Base-by-base conservation (phyloP, 2,329 filamentous ascomycete species). In the Microsporum audouinii region DNA sequence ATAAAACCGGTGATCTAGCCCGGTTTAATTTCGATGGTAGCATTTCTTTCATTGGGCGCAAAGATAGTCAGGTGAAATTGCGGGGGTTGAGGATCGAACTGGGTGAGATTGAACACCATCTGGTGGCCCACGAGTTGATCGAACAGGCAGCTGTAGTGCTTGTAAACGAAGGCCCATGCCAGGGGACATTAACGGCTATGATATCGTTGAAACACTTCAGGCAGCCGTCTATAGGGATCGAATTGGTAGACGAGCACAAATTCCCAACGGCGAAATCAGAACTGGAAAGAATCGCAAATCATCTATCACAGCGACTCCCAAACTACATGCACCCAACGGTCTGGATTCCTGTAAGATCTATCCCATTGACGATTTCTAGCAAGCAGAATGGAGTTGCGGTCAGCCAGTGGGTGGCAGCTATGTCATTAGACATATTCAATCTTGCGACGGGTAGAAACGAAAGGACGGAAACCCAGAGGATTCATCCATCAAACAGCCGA, bases 1-100 rank as follows among this genome's bases (percentile, higher is more conserved):
- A 96, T 71, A 82, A 88, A 31, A 96, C 91, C 0, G 91, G 91
- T 0, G 91, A 96, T 72, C 89, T 88, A 69, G 91, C 88, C 2
- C 80, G 82, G 27, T 79, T 95, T 56, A 79, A 81, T 1, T 65
- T 77, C 0, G 79, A 88, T 62, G 89, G 90, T 0, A 82, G 79
- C 0, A 78, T 96, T 10, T 88, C 95, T 70, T 95, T 88, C 68
- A 79, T 91, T 33, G 91, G 91, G 0, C 85, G 91, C 5, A 85
- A 96, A 7, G 82, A 82, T 1, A 83, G 84, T 56, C 91, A 96
- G 71, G 85, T 95, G 64, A 96, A 96, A 71, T 79, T 95, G 2
- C 83, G 90, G 10, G 90, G 90, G 0, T 90, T 95, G 70, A 80
- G 91, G 10, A 79, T 96, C 0, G 91, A 96, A 68, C 85, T 94